Base-by-base conservation (phyloP, 768 basidiomycete genomes). In the Russula sp. region DNA sequence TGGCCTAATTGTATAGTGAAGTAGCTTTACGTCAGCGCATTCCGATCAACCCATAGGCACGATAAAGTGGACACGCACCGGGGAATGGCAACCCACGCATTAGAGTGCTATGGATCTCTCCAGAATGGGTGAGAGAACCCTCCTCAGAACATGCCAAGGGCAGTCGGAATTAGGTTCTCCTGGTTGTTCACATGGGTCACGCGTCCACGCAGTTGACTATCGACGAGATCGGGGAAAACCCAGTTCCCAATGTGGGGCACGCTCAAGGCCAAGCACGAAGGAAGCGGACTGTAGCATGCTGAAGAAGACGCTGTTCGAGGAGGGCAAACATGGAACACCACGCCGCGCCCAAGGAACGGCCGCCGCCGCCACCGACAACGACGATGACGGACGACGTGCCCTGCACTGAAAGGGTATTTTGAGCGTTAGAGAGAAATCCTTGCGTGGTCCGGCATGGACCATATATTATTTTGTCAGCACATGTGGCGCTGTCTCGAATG, bases 11-110 rank as follows among this genome's bases (percentile, higher is more conserved):
- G 6, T 10, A 35, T 29, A 7, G 29, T 8, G 10, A 2, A n/a
- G n/a, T n/a, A n/a, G n/a, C n/a, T n/a, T 7, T 11, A 41, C 16
- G 20, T 55, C 34, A 60, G 38, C 50, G 11, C n/a, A n/a, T n/a
- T n/a, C n/a, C n/a, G n/a, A n/a, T n/a, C n/a, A n/a, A n/a, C n/a
- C 35, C 10, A 53, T 7, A 25, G 16, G 2, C n/a, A 32, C 13
- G 35, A 5, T 5, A 14, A 8, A 34, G 5, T 9, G 20, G 25
- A 10, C 9, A 52, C 61, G 2, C 20, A 78, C 83, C 82, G 8
- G 83, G 78, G 64, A 86, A 88, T n/a, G 6, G 72, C 61, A 25
- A 76, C 70, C 85, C 86, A 88, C 18, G 73, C 70, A 0, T 74
- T 75, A 4, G 73, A 75, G 34, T 73, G 73, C 41, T 75, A 60